These are phyloP conservation scores for Acacia acuminata DNA, from an alignment of 306 rosid genomes.

Conservation along the genomic window DNA sequence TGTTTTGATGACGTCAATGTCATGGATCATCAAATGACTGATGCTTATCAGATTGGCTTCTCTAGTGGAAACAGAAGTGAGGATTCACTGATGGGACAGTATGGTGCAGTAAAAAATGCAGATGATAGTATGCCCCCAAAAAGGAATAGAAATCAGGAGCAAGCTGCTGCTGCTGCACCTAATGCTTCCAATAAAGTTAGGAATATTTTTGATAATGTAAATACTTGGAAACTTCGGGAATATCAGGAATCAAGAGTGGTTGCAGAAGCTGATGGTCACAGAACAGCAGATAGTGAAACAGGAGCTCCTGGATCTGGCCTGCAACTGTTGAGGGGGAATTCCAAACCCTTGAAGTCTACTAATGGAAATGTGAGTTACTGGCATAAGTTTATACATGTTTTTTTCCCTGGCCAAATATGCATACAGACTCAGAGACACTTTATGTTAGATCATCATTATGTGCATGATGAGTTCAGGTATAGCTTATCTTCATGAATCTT, in stretches of 20 bases:
- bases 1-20: constrained; percentile 51
- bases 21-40: constrained; percentile 40
- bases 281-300: constrained; percentile 33
- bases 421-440: neutral
- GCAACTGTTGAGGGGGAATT: constrained; percentile 48
- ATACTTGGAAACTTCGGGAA: constrained; percentile 70
- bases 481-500: constrained; percentile 26
- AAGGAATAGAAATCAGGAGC: constrained; percentile 50
- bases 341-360: constrained; percentile 37
- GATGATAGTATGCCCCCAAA: constrained; percentile 41
- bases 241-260: constrained; percentile 64
- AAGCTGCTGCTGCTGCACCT: constrained; percentile 38
- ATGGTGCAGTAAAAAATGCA: constrained; percentile 54
- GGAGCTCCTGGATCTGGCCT: constrained; percentile 49
- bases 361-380: constrained; percentile 68
- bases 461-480: neutral
- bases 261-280: constrained; percentile 47
- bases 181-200: constrained; percentile 61
- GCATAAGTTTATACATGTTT: neutral
- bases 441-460: constrained; percentile 6
- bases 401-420: neutral
- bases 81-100: constrained; percentile 45
- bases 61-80: constrained; percentile 55
- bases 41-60: constrained; percentile 56
- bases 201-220: constrained; percentile 65